Percentiles rank a stretch among this genome's conserved stretches.
Evolutionary conservation across 257 asterid species (phyloP).

Genomic region (Solanum neorickii): DNA sequence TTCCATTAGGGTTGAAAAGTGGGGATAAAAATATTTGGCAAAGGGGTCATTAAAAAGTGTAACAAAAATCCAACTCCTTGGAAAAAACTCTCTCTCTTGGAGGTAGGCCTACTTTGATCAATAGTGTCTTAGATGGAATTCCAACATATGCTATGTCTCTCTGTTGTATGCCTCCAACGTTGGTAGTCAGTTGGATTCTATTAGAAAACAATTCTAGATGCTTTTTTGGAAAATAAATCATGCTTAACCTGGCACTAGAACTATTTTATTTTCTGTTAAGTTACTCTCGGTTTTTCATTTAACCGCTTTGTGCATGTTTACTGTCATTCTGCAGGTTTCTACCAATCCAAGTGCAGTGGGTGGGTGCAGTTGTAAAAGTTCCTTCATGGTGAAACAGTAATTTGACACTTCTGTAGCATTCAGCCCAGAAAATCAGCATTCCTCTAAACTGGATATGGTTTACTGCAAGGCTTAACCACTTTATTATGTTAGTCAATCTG

Average conservation of each 20-base stretch:
- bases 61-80: background rate
- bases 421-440: background rate
- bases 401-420: background rate
- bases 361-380: slow-evolving; percentile 94
- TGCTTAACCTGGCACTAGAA: background rate
- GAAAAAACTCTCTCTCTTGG: background rate
- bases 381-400: slow-evolving; percentile 55
- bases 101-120: background rate
- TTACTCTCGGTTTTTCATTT: background rate
- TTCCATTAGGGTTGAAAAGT: background rate
- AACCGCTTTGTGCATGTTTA: background rate
- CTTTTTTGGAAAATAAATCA: background rate
- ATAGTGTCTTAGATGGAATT: background rate
- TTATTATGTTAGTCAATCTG: background rate
- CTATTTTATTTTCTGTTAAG: background rate
- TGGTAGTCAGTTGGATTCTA: background rate
- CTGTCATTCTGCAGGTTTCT: slow-evolving; percentile 46
- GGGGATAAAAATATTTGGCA: background rate
- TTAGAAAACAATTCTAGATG: background rate
- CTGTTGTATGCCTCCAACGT: background rate
- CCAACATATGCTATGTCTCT: background rate
- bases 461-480: background rate
- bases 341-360: slow-evolving; percentile 92
- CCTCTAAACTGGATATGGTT: background rate
- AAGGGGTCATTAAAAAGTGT: background rate